Evolutionary conservation across 1,139 yeast genomes (phyloP), one percentile per base, ranked within the genome.

Genomic region (Zygotorulaspora mrakii): DNA sequence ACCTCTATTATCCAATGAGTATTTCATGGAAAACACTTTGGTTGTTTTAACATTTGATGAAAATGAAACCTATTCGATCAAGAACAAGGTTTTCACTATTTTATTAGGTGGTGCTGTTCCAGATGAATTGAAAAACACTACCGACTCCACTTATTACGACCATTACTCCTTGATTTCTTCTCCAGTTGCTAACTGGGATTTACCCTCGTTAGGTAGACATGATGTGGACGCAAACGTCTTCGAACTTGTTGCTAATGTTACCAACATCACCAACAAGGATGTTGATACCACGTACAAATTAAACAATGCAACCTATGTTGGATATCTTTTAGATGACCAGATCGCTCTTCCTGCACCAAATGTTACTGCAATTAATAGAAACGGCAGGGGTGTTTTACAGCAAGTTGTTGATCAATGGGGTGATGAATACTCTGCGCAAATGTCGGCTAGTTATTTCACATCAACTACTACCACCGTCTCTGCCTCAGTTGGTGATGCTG

Each of bases 191-290:
- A 71, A 71, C 66, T 71, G 70, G 72, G 67, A 62, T 37, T 65
- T 71, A 41, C 66, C 69, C 32, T 61, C 68, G 45, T 64, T 71
- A 43, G 77, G 77, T 38, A 69, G 77, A 53, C 61, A 64, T 50
- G 76, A 71, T 53, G 67, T 66, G 46, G 65, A 61, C 37, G 75
- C 77, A 38, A 72, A 72, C 50, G 72, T 72, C 20, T 70, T 71
- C 56, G 43, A 61, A 34, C 27, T 64, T 23, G 64, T 71, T 40
- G 73, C 74, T 43, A 49, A 63, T 46, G 53, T 55, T 49, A 55
- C 67, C 16, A 65, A 62, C 40, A 53, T 63, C 45, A 45, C 51
- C 30, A 68, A 68, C 59, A 41, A 49, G 33, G 54, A 46, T 6
- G 67, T 68, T 39, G 69, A 69, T 52, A 65, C 69, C 41, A 57